Evolutionary conservation across 257 asterid genomes (phyloP).

Genomic region (Apocynum venetum): DNA sequence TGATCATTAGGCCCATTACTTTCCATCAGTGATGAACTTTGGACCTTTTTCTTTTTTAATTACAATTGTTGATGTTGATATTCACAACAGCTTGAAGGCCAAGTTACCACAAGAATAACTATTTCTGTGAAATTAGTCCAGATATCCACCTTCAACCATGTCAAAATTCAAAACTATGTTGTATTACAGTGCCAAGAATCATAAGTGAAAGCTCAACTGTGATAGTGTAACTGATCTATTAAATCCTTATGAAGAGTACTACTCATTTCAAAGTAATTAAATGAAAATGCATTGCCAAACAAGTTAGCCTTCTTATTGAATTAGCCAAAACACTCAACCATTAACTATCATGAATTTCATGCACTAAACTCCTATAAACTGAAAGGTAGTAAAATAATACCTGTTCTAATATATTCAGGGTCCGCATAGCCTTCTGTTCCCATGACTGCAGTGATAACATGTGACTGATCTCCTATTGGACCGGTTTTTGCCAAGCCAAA

Average conservation of each 20-base stretch:
- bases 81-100: no score
- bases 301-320: background rate
- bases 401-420: slow-evolving; percentile 36
- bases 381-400: slow-evolving; percentile 5
- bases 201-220: background rate
- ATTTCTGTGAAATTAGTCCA: no score
- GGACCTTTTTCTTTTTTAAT: no score
- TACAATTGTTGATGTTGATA: no score
- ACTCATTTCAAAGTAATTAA: background rate
- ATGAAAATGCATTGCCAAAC: background rate
- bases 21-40: no score
- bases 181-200: background rate
- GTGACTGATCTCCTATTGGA: slow-evolving; percentile 36
- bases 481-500: slow-evolving; percentile 39
- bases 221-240: background rate
- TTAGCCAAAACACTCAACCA: background rate
- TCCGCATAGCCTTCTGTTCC: slow-evolving; percentile 43
- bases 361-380: background rate
- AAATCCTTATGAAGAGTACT: slow-evolving; percentile 1
- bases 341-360: background rate
- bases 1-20: no score
- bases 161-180: no score
- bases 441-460: slow-evolving; percentile 34
- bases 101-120: no score
- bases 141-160: no score